Percentiles rank a stretch among this genome's conserved stretches.
phyloP scores from a whole-genome alignment of 768 basidiomycete species.

The Lactarius psammicola region DNA sequence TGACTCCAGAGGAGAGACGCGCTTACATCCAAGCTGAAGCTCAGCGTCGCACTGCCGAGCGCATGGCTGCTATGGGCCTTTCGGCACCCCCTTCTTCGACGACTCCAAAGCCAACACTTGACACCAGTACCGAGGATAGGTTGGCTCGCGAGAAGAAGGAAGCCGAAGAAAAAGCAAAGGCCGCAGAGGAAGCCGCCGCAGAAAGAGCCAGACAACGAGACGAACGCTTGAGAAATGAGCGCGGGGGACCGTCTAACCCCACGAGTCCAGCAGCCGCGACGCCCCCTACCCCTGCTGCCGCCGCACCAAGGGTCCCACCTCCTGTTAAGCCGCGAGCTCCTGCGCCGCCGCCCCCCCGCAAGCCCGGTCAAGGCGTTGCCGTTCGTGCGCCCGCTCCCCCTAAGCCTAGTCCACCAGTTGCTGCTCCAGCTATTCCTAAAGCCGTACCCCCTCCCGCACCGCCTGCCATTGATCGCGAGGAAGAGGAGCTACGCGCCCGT shows the following conservation, averaged over 20 bases:
- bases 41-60: constrained; percentile 74
- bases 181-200: constrained; percentile 78
- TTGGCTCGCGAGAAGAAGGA: constrained; percentile 85
- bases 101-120: constrained; percentile 53
- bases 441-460: constrained; percentile 38
- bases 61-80: constrained; percentile 83
- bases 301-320: constrained; percentile 41
- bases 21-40: constrained; percentile 80
- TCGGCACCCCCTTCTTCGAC: constrained; percentile 40
- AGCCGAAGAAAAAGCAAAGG: constrained; percentile 78
- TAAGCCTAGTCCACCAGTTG: constrained; percentile 29
- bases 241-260: constrained; percentile 47
- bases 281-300: constrained; percentile 32
- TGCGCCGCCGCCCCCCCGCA: constrained; percentile 43
- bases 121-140: constrained; percentile 80
- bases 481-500: constrained; percentile 61
- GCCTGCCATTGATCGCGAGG: constrained; percentile 72
- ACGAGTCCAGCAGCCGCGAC: constrained; percentile 36
- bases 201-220: constrained; percentile 71
- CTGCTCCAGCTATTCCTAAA: constrained; percentile 38
- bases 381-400: constrained; percentile 39
- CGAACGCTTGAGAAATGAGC: constrained; percentile 75
- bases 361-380: constrained; percentile 30
- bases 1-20: constrained; percentile 81
- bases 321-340: constrained; percentile 36